A percentile compares a stretch with the other conserved stretches of the same genome.
phyloP scores from a whole-genome alignment of 352 stramenopile species.

The Globisporangium cystogenes region DNA sequence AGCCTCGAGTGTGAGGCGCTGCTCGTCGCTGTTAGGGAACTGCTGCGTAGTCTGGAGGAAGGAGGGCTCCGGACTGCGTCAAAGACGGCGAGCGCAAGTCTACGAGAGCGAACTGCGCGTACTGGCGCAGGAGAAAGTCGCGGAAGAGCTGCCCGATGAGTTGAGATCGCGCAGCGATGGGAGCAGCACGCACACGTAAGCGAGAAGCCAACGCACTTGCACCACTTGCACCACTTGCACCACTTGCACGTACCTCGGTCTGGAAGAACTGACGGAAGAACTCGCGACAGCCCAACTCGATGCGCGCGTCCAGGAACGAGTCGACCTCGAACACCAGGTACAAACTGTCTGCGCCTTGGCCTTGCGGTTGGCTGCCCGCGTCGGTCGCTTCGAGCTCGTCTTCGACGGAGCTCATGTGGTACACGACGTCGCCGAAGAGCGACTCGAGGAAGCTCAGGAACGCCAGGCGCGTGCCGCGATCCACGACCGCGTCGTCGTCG shows the following conservation, averaged over 20 bases:
- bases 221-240: too few species aligned
- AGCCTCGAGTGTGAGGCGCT: too few species aligned
- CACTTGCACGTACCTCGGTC: conserved; percentile 35
- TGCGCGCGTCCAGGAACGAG: conserved; percentile 53
- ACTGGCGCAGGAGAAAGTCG: conserved; percentile 41
- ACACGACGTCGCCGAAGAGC: conserved; percentile 55
- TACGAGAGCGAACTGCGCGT: conserved; percentile 30
- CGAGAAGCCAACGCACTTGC: background rate
- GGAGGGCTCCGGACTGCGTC: background rate
- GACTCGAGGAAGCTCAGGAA: conserved; percentile 53
- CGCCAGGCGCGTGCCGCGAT: conserved; percentile 30
- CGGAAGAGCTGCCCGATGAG: conserved; percentile 39
- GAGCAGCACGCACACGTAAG: background rate
- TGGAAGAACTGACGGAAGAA: conserved; percentile 78
- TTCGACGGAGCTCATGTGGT: conserved; percentile 57
- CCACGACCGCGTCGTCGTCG: conserved; percentile 4
- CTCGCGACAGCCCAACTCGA: conserved; percentile 66
- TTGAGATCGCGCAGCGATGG: background rate
- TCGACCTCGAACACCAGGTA: conserved; percentile 59
- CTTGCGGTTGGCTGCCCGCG: background rate
- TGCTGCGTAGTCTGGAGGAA: background rate
- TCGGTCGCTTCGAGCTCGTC: conserved; percentile 21
- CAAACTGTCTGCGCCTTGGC: background rate
- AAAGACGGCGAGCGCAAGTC: background rate
- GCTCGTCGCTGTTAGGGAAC: background rate